phyloP scores from a whole-genome alignment of 2,329 filamentous ascomycete species.

The Aureobasidium leucospermi region DNA sequence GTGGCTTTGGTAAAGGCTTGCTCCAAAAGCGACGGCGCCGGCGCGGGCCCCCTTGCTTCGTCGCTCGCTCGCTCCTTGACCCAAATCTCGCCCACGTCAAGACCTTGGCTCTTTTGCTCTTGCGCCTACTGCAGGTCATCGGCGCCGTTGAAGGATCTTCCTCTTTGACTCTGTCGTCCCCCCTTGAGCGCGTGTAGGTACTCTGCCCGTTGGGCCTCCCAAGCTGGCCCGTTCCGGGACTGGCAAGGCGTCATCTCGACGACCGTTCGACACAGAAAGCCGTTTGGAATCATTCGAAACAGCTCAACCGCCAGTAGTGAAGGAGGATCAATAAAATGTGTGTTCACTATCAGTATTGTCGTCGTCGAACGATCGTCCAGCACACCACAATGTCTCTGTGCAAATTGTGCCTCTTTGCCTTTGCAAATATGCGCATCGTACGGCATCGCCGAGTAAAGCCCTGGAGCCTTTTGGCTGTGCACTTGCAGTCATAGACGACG shows the following conservation, averaged over 20 bases:
- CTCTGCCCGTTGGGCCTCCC: background rate
- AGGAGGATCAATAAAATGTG: constrained; percentile 6
- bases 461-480: background rate
- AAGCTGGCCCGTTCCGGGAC: background rate
- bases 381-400: background rate
- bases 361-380: background rate
- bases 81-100: background rate
- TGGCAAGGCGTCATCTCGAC: constrained; percentile 12
- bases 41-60: constrained; percentile 6
- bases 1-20: constrained; percentile 7
- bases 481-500: constrained; percentile 9
- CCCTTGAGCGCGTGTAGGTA: constrained; percentile 1
- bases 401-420: constrained; percentile 8
- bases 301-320: constrained; percentile 13
- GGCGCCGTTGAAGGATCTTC: constrained; percentile 9
- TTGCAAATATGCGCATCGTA: background rate
- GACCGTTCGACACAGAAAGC: background rate
- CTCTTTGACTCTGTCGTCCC: background rate
- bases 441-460: constrained; percentile 5
- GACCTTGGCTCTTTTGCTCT: background rate
- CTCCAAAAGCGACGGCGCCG: constrained; percentile 11
- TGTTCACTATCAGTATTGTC: background rate
- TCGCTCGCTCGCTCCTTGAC: background rate
- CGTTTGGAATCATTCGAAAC: constrained; percentile 12
- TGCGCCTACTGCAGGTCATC: constrained; percentile 14